Evolutionary conservation across 768 basidiomycete species (phyloP), one percentile per base, ranked within the genome.

Genomic region (Auriscalpium orientale): DNA sequence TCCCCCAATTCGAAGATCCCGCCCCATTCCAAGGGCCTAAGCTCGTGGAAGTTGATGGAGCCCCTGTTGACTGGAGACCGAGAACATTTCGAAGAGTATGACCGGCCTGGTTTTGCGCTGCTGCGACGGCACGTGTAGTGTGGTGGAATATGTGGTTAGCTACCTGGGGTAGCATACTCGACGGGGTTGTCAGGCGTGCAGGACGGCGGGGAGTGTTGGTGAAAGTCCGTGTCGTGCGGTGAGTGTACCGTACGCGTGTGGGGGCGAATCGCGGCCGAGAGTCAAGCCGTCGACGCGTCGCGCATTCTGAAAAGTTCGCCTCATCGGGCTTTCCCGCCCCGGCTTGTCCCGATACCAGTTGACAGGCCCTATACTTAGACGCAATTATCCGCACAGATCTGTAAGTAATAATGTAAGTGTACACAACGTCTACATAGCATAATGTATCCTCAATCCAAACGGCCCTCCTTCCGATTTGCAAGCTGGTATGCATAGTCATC

Each of bases 111-210:
- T 84, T 83, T 62, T 91, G 88, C 55, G 87, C 84, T 49, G 84
- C 81, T 0, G 85, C 82, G 48, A 84, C 89, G 15, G 85, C 88
- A 65, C 89, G 84, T 13, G 84, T 79, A 0, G 87, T 87, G 60
- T 84, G 83, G 58, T 90, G 81, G 36, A 92, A 72, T 52, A 92
- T 75, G 51, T 85, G 82, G n/a, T 83, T 85, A 34, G 87, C 84
- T 72, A 88, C 84, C 71, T 90, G 89, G 51, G 90, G 89, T 66
- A 93, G 74, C 90, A 92, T 92, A 36, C 18, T 60, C 35, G 35
- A 40, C 36, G 50, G 46, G 53, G 49, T 40, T 5, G 9, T 54
- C 55, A 56, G 58, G 43, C 28, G 28, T 28, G 28, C 28, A 28
- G 28, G 28, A 2, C 28, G 28, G 28, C 28, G 28, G 28, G 28